Percentiles rank a stretch among this genome's conserved stretches.
These are phyloP conservation scores for Nemania bipapillata DNA, from an alignment of 2,329 filamentous ascomycete genomes.

Conservation along the genomic window DNA sequence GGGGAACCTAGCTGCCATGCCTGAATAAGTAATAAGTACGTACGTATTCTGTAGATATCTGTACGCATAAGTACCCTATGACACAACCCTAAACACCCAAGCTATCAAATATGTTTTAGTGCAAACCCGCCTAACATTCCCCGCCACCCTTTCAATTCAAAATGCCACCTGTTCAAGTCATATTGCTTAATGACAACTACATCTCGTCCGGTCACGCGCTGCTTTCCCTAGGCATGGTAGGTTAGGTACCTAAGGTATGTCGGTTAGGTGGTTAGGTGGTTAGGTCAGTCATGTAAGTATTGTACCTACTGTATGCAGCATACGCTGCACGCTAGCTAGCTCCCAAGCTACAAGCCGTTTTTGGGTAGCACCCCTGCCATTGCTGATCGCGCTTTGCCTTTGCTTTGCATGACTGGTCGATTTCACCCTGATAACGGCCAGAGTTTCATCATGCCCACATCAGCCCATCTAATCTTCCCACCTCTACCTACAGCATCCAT, in stretches of 20 bases:
- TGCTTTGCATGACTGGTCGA: conserved; percentile 12
- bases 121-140: neutral
- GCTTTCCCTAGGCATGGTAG: neutral
- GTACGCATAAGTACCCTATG: neutral
- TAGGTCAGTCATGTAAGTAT: too few relatives aligned
- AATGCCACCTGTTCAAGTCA: neutral
- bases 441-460: conserved; percentile 28
- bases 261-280: neutral
- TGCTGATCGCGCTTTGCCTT: conserved; percentile 20
- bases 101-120: neutral
- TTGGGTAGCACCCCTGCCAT: conserved; percentile 12
- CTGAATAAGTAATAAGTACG: neutral
- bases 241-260: neutral
- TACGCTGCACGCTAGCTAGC: conserved; percentile 5
- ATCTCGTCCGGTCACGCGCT: conserved; percentile 5
- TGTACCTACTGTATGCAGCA: too few relatives aligned
- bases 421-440: conserved; percentile 18
- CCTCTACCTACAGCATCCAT: neutral
- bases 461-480: conserved; percentile 21
- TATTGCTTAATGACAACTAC: conserved; percentile 8
- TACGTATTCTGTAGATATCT: too few relatives aligned
- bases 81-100: conserved; percentile 14
- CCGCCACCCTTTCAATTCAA: neutral
- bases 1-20: too few relatives aligned
- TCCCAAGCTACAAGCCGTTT: conserved; percentile 4